A percentile compares a stretch with the other conserved stretches of the same genome.
phyloP scores from a whole-genome alignment of 805 yeast species.

The Kodamaea leandrae region DNA sequence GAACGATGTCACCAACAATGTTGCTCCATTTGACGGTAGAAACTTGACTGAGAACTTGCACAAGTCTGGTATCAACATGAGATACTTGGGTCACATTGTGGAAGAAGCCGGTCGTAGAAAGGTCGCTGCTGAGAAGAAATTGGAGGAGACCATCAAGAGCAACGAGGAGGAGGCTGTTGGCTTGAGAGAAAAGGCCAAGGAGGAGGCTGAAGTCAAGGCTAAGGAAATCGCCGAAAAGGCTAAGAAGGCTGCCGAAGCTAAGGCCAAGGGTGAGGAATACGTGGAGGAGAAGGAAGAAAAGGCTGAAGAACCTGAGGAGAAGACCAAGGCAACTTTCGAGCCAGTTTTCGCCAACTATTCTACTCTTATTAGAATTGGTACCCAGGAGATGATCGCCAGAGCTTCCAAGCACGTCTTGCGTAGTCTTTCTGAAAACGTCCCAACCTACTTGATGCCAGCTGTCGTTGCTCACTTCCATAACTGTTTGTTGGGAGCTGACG shows the following conservation, averaged over 20 bases:
- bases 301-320: constrained; percentile 23
- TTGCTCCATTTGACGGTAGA: constrained; percentile 77
- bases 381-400: constrained; percentile 76
- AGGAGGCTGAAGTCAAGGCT: constrained; percentile 23
- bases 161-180: constrained; percentile 25
- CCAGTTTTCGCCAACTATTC: constrained; percentile 43
- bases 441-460: constrained; percentile 54
- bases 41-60: constrained; percentile 72
- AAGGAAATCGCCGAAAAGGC: constrained; percentile 25
- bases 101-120: constrained; percentile 24
- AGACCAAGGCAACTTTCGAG: constrained; percentile 38
- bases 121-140: constrained; percentile 15
- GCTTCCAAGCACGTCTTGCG: constrained; percentile 74
- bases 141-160: constrained; percentile 17
- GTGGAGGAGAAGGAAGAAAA: constrained; percentile 20
- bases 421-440: constrained; percentile 41
- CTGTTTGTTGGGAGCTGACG: constrained; percentile 55
- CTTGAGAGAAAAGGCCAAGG: constrained; percentile 26
- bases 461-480: constrained; percentile 72
- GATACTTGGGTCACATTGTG: constrained; percentile 76
- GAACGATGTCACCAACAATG: constrained; percentile 49
- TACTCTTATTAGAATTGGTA: constrained; percentile 47
- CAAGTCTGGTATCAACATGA: constrained; percentile 78
- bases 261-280: constrained; percentile 17
- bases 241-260: constrained; percentile 3